These are phyloP conservation scores for Chytriomyces hyalinus DNA, from an alignment of 192 early-diverging fungal genomes.

Conservation along the genomic window DNA sequence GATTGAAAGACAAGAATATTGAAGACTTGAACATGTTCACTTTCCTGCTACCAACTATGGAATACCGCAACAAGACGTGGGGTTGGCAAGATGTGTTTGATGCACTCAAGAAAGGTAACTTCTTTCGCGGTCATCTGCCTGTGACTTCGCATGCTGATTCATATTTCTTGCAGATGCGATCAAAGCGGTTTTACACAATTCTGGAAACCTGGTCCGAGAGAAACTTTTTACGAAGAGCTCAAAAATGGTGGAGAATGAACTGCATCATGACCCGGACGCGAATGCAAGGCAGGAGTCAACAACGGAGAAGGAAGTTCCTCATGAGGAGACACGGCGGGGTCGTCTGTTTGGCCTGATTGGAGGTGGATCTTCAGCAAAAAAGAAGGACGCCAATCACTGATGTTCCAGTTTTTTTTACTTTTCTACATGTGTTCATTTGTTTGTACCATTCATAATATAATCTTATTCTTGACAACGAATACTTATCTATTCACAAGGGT, in stretches of 20 bases:
- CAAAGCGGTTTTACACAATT: conserved; percentile 56
- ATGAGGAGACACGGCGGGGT: too few species aligned
- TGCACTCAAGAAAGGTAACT: conserved; percentile 70
- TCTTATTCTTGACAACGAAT: too few species aligned
- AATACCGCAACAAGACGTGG: conserved; percentile 85
- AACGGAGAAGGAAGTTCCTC: too few species aligned
- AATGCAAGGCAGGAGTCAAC: too few species aligned
- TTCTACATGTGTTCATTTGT: too few species aligned
- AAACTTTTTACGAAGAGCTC: conserved; percentile 46
- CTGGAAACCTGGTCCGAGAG: conserved; percentile 56
- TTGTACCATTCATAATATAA: too few species aligned
- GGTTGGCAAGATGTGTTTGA: conserved; percentile 75
- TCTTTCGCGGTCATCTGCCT: conserved; percentile 6
- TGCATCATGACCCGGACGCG: background rate
- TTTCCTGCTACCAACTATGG: conserved; percentile 74
- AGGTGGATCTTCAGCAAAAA: too few species aligned
- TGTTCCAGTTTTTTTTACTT: too few species aligned
- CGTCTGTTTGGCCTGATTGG: too few species aligned
- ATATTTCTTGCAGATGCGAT: conserved; percentile 45
- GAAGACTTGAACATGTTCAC: conserved; percentile 76
- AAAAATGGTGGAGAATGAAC: conserved; percentile 16
- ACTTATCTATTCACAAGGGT: too few species aligned
- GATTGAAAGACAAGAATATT: conserved; percentile 78
- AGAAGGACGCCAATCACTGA: too few species aligned
- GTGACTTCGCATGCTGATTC: conserved; percentile 4